These are phyloP conservation scores for Ophiostoma quercus DNA, from an alignment of 2,329 filamentous ascomycete species.

Conservation along the genomic window DNA sequence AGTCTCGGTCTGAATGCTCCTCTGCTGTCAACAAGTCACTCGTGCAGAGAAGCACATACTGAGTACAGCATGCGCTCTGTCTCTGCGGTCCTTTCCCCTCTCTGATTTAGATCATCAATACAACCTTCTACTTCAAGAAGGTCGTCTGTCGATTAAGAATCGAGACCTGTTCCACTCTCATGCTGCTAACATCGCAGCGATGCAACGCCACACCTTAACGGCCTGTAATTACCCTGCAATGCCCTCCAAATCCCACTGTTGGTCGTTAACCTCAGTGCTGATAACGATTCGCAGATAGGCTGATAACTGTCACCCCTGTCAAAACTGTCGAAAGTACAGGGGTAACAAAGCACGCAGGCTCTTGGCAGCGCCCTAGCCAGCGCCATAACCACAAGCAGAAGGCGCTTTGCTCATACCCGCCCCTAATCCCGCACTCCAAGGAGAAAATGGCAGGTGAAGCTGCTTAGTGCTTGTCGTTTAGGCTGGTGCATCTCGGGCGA, in stretches of 20 bases:
- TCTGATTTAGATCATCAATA: slow-evolving; percentile 1
- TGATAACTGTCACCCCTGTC: neutral
- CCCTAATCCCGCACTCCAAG: neutral
- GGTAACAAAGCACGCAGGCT: neutral
- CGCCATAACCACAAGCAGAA: slow-evolving; percentile 2
- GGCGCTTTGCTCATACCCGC: neutral
- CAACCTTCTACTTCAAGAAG: slow-evolving; percentile 13
- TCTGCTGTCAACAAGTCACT: neutral
- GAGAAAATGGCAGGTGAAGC: slow-evolving; percentile 6
- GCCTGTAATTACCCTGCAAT: neutral
- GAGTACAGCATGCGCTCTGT: no score
- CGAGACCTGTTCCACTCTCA: neutral
- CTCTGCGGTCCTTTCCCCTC: neutral
- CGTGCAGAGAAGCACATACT: no score
- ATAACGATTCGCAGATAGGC: neutral
- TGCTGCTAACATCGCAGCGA: neutral
- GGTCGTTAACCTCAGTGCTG: neutral
- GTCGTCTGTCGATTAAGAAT: slow-evolving; percentile 10
- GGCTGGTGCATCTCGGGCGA: neutral
- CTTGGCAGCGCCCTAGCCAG: neutral
- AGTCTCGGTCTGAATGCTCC: neutral
- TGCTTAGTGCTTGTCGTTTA: neutral
- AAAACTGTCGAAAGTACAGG: neutral
- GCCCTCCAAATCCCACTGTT: neutral
- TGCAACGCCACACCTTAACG: neutral